These are phyloP conservation scores for Diaporthe citriasiana DNA, from an alignment of 2,329 filamentous ascomycete genomes.

Conservation along the genomic window DNA sequence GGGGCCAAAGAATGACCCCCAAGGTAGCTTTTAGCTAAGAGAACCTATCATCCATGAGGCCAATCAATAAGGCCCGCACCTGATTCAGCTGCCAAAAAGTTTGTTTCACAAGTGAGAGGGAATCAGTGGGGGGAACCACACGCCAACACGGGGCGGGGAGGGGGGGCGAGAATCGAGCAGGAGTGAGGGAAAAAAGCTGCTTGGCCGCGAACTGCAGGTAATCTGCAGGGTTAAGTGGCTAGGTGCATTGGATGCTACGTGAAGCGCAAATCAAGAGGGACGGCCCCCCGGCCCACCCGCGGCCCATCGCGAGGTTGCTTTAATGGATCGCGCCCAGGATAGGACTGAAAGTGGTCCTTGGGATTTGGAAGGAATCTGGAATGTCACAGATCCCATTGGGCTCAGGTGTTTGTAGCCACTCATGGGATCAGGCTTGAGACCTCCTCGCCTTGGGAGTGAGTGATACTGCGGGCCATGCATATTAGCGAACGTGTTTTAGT, in stretches of 20 bases:
- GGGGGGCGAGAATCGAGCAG: not conserved
- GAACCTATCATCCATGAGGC: not conserved
- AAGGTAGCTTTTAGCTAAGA: slow-evolving; percentile 18
- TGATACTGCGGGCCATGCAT: slow-evolving; percentile 12
- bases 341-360: not conserved
- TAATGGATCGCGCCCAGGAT: slow-evolving; percentile 16
- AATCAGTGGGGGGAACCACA: not conserved
- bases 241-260: slow-evolving; percentile 34
- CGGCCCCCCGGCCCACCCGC: slow-evolving; percentile 3
- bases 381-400: slow-evolving; percentile 1
- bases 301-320: slow-evolving; percentile 21
- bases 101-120: slow-evolving; percentile 29
- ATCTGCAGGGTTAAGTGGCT: slow-evolving; percentile 35
- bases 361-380: slow-evolving; percentile 22
- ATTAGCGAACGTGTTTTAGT: not conserved
- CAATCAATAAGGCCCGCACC: slow-evolving; percentile 14
- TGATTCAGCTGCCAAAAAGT: slow-evolving; percentile 22
- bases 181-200: slow-evolving; percentile 2
- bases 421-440: not conserved
- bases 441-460: no score
- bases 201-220: slow-evolving; percentile 29
- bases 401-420: slow-evolving; percentile 5
- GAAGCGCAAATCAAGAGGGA: slow-evolving; percentile 10
- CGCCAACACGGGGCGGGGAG: slow-evolving; percentile 13
- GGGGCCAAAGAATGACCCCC: slow-evolving; percentile 7